A percentile compares a stretch with the other conserved stretches of the same genome.
Evolutionary conservation across 805 yeast species (phyloP).

Genomic region (Candida sithepensis): DNA sequence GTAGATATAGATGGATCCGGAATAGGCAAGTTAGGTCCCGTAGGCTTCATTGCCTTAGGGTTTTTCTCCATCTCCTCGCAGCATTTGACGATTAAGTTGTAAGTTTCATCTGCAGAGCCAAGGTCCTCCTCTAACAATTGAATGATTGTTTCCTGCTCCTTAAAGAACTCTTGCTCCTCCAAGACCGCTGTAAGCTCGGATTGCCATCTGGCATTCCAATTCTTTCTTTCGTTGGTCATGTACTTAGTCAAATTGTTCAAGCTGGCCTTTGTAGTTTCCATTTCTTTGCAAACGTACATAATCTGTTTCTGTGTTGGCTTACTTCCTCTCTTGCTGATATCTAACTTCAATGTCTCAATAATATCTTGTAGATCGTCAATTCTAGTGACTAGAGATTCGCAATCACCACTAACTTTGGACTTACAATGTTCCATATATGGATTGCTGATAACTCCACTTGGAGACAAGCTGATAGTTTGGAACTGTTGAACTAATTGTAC

Average conservation of each 20-base stretch:
- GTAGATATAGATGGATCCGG: conserved; percentile 58
- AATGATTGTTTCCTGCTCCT: conserved; percentile 82
- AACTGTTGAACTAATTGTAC: conserved; percentile 47
- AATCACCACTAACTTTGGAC: conserved; percentile 65
- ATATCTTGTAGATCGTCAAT: conserved; percentile 92
- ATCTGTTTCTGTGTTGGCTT: conserved; percentile 75
- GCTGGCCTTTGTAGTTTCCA: conserved; percentile 50
- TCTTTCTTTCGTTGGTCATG: conserved; percentile 67
- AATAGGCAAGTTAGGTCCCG: conserved; percentile 35
- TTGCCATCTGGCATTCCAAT: conserved; percentile 93
- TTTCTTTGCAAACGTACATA: conserved; percentile 59
- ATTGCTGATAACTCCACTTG: conserved; percentile 25
- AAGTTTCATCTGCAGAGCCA: conserved; percentile 76
- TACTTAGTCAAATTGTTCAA: conserved; percentile 55
- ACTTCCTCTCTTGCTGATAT: conserved; percentile 88
- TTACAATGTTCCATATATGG: conserved; percentile 76
- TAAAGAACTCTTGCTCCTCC: conserved; percentile 90
- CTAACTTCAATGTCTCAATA: conserved; percentile 84
- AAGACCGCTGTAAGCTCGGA: conserved; percentile 83
- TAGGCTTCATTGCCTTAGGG: conserved; percentile 32
- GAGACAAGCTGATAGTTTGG: conserved; percentile 33
- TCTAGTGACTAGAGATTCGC: conserved; percentile 67
- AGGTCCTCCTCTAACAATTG: conserved; percentile 79
- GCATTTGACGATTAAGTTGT: conserved; percentile 74
- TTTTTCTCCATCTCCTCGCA: conserved; percentile 71